Evolutionary conservation across 106 monocot genomes (phyloP).

Genomic region (Dendrobium nobile): DNA sequence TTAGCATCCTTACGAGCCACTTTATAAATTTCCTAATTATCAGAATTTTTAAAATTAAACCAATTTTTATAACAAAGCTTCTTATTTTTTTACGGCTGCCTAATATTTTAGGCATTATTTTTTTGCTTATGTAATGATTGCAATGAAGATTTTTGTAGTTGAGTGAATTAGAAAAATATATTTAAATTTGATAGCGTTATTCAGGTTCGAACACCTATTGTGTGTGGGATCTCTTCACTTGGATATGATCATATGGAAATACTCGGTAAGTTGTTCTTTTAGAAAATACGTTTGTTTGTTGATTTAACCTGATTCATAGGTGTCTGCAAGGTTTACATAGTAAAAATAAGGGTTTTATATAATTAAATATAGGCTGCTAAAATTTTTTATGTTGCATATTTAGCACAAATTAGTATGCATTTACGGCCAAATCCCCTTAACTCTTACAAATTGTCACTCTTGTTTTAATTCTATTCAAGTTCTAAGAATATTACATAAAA

Average conservation of each 20-base stretch:
- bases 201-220: constrained; percentile 73
- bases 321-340: background rate
- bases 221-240: constrained; percentile 91
- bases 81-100: background rate
- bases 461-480: background rate
- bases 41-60: too few species aligned
- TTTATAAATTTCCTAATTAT: too few species aligned
- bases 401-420: background rate
- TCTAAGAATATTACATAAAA: background rate
- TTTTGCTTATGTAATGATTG: background rate
- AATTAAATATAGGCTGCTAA: background rate
- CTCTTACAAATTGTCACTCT: background rate
- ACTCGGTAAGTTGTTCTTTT: constrained; percentile 56
- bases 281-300: background rate
- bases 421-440: background rate
- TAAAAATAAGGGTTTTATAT: background rate
- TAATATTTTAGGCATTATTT: background rate
- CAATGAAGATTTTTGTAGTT: background rate
- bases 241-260: constrained; percentile 99
- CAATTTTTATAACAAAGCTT: too few species aligned
- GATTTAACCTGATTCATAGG: background rate
- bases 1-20: too few species aligned
- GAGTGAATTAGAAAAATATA: background rate
- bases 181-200: constrained; percentile 7
- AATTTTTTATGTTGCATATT: background rate